Conservation (phyloP, 306 rosid species). For the Sesbania bispinosa region DNA sequence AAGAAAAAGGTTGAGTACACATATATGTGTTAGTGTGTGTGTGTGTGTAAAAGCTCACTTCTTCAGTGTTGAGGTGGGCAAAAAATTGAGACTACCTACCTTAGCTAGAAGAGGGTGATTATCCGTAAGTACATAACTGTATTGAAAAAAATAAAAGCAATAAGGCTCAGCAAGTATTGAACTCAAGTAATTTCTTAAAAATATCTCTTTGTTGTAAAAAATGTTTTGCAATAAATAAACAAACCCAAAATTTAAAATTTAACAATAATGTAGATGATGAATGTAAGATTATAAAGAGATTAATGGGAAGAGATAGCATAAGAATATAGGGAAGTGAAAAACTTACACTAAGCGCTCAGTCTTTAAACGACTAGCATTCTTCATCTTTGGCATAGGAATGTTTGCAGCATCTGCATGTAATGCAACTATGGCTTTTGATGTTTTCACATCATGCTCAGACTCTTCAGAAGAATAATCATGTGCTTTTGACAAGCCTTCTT, state of each 20-base stretch:
- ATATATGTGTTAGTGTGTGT: too few relatives aligned
- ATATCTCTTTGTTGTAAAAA: neutral
- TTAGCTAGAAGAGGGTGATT: conserved; percentile 29
- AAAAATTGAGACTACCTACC: conserved; percentile 16
- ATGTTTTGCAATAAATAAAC: neutral
- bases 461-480: neutral
- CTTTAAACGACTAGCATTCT: conserved; percentile 48
- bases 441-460: neutral
- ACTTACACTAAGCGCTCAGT: conserved; percentile 74
- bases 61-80: neutral
- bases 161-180: neutral
- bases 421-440: conserved; percentile 36
- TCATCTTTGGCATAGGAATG: conserved; percentile 35
- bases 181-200: neutral
- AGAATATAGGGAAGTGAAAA: neutral
- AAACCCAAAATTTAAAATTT: neutral
- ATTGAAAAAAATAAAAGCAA: neutral
- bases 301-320: neutral
- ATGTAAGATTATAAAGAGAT: neutral
- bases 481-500: neutral
- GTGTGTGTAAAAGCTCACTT: neutral
- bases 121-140: conserved; percentile 58
- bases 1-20: neutral
- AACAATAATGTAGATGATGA: neutral
- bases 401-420: conserved; percentile 15